These are phyloP conservation scores for Mycena sp. DNA, from an alignment of 1,284 basidiomycete species.

Conservation along the genomic window DNA sequence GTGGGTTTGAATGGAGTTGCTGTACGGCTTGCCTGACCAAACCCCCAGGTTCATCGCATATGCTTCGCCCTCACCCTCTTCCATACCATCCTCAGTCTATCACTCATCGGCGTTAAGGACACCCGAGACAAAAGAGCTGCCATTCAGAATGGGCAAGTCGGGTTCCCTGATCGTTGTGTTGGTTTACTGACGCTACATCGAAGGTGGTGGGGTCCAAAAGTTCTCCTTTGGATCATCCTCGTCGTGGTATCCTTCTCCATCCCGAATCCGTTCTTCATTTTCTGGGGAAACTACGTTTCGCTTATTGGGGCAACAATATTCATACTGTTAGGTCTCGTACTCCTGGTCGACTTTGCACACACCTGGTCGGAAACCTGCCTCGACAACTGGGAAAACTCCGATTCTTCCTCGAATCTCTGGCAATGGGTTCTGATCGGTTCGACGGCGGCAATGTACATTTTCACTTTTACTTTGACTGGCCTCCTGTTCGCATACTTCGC, in stretches of 20 bases:
- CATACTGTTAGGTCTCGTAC: slow-evolving; percentile 95
- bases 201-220: slow-evolving; percentile 99
- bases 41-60: slow-evolving; percentile 88
- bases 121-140: slow-evolving; percentile 92
- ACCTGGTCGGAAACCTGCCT: slow-evolving; percentile 98
- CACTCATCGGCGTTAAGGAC: slow-evolving; percentile 89
- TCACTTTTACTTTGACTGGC: slow-evolving; percentile 85
- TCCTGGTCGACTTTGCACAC: slow-evolving; percentile 98
- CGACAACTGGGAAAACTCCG: slow-evolving; percentile 91
- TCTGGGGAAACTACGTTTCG: slow-evolving; percentile 95
- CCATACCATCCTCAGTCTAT: slow-evolving; percentile 83
- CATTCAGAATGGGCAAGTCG: slow-evolving; percentile 92
- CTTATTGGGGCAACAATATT: slow-evolving; percentile 94
- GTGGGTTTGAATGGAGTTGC: slow-evolving; percentile 55
- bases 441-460: slow-evolving; percentile 88
- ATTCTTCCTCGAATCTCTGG: slow-evolving; percentile 85
- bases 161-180: not conserved
- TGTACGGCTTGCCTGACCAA: slow-evolving; percentile 3
- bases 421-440: slow-evolving; percentile 96
- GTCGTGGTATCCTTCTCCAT: slow-evolving; percentile 89
- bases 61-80: slow-evolving; percentile 95
- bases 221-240: slow-evolving; percentile 85
- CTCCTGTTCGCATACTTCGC: slow-evolving; percentile 95
- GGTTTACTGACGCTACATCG: slow-evolving; percentile 11
- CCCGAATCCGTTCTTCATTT: slow-evolving; percentile 94